Conservation (phyloP, 306 rosid species). For the Quercus rubra region DNA sequence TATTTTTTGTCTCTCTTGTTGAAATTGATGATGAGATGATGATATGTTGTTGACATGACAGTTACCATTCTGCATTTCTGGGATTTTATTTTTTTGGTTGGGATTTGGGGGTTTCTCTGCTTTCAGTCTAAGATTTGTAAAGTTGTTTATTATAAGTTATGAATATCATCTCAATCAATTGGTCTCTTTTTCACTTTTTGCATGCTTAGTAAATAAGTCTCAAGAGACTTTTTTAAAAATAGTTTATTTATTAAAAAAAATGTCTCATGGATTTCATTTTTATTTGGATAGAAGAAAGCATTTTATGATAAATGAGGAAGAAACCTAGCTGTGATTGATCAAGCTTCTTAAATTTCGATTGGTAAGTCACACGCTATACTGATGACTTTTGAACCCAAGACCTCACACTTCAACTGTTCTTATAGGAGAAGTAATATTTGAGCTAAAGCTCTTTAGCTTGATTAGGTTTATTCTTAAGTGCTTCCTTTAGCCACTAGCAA, state of each 20-base stretch:
- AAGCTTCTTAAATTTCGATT: neutral
- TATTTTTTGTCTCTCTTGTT: neutral
- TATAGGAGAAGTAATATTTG: too few species aligned
- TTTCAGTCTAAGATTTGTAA: slow-evolving; percentile 55
- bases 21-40: neutral
- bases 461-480: neutral
- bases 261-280: neutral
- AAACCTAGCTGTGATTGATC: neutral
- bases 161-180: neutral
- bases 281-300: neutral
- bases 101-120: slow-evolving; percentile 94
- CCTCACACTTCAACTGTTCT: too few species aligned
- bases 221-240: too few species aligned
- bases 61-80: neutral
- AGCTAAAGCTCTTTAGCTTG: too few species aligned
- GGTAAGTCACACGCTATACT: too few species aligned
- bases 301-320: neutral
- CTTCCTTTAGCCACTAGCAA: too few species aligned
- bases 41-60: too few species aligned
- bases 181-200: too few species aligned
- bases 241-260: too few species aligned
- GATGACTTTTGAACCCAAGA: too few species aligned
- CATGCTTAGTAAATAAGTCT: too few species aligned
- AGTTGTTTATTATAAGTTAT: neutral
- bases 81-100: slow-evolving; percentile 59